phyloP scores from a whole-genome alignment of 2,329 filamentous ascomycete species.

The Trichoderma asperellum region DNA sequence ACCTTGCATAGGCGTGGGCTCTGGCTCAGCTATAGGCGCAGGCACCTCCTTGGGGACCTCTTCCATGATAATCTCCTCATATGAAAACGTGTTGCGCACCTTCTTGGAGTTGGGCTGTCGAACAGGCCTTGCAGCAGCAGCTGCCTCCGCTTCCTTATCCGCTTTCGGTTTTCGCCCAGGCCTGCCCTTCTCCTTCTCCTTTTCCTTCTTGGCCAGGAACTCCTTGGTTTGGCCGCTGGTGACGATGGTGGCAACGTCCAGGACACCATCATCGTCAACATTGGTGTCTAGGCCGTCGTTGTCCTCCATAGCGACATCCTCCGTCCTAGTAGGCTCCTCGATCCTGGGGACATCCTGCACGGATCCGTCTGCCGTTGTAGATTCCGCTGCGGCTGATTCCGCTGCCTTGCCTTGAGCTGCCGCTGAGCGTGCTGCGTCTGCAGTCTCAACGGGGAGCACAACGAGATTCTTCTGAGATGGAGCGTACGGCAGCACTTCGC shows the following conservation, averaged over 20 bases:
- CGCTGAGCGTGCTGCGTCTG: constrained; percentile 31
- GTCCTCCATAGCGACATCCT: constrained; percentile 46
- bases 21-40: neutral
- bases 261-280: constrained; percentile 69
- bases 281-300: constrained; percentile 31
- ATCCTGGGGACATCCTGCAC: constrained; percentile 42
- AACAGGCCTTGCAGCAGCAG: constrained; percentile 56
- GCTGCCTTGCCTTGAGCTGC: constrained; percentile 20
- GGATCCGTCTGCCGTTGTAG: constrained; percentile 36
- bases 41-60: constrained; percentile 45
- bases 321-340: constrained; percentile 41
- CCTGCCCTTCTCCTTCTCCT: constrained; percentile 72
- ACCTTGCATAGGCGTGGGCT: constrained; percentile 32
- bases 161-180: constrained; percentile 53
- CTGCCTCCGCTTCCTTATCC: constrained; percentile 58
- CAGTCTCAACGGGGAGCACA: constrained; percentile 53
- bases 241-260: constrained; percentile 84
- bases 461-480: constrained; percentile 50
- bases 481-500: constrained; percentile 66
- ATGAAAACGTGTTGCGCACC: constrained; percentile 70
- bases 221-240: constrained; percentile 80
- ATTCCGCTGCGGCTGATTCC: constrained; percentile 30
- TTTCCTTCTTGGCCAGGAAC: constrained; percentile 80
- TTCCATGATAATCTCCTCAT: constrained; percentile 68
- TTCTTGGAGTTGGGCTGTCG: constrained; percentile 74